A percentile compares a stretch with the other conserved stretches of the same genome.
phyloP scores from a whole-genome alignment of 768 basidiomycete species.

The Sporobolomyces roseus region DNA sequence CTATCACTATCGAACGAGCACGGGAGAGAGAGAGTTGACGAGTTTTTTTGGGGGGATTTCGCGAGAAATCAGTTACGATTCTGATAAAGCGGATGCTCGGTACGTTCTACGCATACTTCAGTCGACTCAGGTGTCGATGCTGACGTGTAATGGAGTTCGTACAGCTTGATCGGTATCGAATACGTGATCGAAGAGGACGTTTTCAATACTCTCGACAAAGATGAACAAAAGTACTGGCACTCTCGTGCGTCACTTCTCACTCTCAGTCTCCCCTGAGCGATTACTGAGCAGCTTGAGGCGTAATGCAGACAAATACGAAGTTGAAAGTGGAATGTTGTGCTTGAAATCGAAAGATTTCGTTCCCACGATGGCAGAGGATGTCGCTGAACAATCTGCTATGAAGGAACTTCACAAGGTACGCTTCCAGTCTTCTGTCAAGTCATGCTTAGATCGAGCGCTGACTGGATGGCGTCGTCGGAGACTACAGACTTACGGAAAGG shows the following conservation, averaged over 20 bases:
- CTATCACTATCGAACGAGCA: no score
- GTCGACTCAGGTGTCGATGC: background rate
- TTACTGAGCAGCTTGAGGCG: no score
- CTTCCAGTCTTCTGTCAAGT: background rate
- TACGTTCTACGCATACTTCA: background rate
- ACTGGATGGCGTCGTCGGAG: no score
- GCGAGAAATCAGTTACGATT: conserved; percentile 49
- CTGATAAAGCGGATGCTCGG: conserved; percentile 53
- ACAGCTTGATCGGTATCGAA: conserved; percentile 56
- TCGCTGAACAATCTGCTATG: conserved; percentile 52
- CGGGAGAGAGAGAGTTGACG: background rate
- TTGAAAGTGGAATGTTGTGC: conserved; percentile 28
- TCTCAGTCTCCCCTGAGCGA: no score
- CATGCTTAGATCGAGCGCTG: background rate
- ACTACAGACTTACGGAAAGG: no score
- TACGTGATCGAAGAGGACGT: conserved; percentile 56
- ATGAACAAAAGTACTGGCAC: conserved; percentile 59
- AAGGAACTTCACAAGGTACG: conserved; percentile 50
- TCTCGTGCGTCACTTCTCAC: conserved; percentile 42
- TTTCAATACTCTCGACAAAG: conserved; percentile 52
- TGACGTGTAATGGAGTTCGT: no score
- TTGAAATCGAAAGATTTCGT: conserved; percentile 10
- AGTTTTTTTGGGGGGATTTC: no score
- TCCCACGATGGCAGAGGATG: conserved; percentile 47
- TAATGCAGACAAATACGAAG: conserved; percentile 32